These are phyloP conservation scores for Blastocystis hominis DNA, from an alignment of 352 stramenopile species.

Conservation along the genomic window DNA sequence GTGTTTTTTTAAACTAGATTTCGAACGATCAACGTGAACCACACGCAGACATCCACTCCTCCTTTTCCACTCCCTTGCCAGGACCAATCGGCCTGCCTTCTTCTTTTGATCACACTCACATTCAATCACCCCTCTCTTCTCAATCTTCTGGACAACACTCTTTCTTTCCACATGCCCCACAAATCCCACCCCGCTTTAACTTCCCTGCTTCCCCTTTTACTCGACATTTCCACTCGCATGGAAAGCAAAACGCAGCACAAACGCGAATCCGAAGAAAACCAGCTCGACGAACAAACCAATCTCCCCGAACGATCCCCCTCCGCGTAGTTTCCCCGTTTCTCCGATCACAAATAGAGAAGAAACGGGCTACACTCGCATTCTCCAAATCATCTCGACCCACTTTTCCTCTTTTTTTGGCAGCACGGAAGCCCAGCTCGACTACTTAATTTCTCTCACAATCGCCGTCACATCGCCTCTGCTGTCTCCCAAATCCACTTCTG, in stretches of 20 bases:
- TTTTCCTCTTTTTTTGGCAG: constrained; percentile 3
- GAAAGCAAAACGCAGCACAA: not conserved
- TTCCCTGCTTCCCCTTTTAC: not conserved
- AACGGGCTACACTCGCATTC: not conserved
- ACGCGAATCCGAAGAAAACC: constrained; percentile 18
- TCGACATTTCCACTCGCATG: not conserved
- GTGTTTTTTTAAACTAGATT: not conserved
- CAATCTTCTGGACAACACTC: not conserved
- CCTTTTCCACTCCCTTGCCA: not conserved
- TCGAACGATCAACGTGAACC: not conserved
- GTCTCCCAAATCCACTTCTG: not conserved
- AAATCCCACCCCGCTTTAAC: not conserved
- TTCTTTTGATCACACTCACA: not conserved
- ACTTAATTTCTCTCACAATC: not conserved
- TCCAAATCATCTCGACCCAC: constrained; percentile 45
- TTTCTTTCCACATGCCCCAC: not conserved
- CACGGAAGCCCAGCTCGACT: not conserved
- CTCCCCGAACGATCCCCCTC: not conserved
- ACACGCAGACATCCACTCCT: not conserved
- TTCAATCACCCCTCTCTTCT: not conserved
- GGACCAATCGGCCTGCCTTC: not conserved
- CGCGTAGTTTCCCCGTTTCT: not conserved
- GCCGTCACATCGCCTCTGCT: not conserved
- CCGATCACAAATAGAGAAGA: not conserved
- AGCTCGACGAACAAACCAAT: not conserved